Conservation (phyloP, 345 rosid genomes). For the Salix udensis region DNA sequence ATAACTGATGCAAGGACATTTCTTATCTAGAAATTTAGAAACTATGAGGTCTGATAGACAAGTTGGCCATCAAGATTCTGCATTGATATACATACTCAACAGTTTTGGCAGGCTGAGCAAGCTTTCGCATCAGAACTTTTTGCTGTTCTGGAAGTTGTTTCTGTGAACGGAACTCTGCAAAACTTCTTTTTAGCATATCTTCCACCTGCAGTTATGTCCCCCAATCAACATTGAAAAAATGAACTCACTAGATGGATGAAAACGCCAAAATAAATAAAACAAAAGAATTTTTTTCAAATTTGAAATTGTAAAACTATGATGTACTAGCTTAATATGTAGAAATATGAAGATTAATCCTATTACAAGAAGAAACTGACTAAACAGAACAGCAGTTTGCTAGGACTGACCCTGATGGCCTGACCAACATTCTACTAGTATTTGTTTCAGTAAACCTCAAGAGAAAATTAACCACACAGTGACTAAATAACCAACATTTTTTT, state of each 20-base stretch:
- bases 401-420: not conserved
- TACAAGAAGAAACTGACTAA: not conserved
- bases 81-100: constrained; percentile 57
- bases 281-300: not conserved
- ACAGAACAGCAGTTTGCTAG: not conserved
- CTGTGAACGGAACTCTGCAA: constrained; percentile 95
- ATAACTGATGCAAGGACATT: not conserved
- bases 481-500: not conserved
- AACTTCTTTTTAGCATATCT: constrained; percentile 98
- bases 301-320: not conserved
- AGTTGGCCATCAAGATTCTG: constrained; percentile 13
- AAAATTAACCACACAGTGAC: not conserved
- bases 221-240: constrained; percentile 10
- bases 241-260: not conserved
- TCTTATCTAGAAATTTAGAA: not conserved
- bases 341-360: not conserved
- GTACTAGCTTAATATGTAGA: not conserved
- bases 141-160: constrained; percentile 85
- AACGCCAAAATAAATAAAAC: not conserved
- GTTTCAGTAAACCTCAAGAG: not conserved
- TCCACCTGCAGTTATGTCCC: constrained; percentile 61
- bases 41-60: not conserved
- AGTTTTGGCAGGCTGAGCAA: constrained; percentile 61
- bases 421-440: not conserved
- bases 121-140: constrained; percentile 71